These are phyloP conservation scores for Capronia coronata DNA, from an alignment of 2,329 filamentous ascomycete species.

Conservation along the genomic window DNA sequence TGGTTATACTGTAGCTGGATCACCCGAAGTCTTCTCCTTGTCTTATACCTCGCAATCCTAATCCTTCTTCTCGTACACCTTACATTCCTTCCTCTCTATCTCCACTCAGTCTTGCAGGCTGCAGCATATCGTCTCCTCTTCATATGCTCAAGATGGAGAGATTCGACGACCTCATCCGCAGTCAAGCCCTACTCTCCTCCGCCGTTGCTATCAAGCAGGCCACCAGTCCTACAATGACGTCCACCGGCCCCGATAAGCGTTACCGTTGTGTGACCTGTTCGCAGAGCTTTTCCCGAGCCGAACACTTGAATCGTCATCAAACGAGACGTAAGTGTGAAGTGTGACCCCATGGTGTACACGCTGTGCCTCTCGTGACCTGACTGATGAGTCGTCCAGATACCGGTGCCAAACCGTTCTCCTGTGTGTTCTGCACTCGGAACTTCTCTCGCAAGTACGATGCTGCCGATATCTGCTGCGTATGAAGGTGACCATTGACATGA, in stretches of 20 bases:
- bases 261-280: conserved; percentile 40
- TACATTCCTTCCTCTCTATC: too few relatives aligned
- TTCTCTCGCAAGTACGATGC: conserved; percentile 37
- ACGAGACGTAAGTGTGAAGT: conserved; percentile 37
- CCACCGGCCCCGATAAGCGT: conserved; percentile 34
- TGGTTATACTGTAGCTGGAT: too few relatives aligned
- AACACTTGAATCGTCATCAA: conserved; percentile 45
- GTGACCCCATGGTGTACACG: conserved; percentile 10
- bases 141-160: conserved; percentile 18
- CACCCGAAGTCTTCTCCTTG: too few relatives aligned
- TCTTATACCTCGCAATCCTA: too few relatives aligned
- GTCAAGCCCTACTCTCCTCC: conserved; percentile 20
- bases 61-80: too few relatives aligned
- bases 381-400: conserved; percentile 34
- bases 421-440: conserved; percentile 41
- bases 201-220: conserved; percentile 10
- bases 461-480: not conserved
- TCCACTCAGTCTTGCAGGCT: too few relatives aligned
- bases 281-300: conserved; percentile 43
- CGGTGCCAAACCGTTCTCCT: conserved; percentile 44
- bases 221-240: not conserved
- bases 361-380: conserved; percentile 1
- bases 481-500: conserved; percentile 3
- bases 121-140: too few relatives aligned
- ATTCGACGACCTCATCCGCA: conserved; percentile 22